Evolutionary conservation across 305 asterid genomes (phyloP), one percentile per base, ranked within the genome.

Genomic region (Fraxinus paxiana): DNA sequence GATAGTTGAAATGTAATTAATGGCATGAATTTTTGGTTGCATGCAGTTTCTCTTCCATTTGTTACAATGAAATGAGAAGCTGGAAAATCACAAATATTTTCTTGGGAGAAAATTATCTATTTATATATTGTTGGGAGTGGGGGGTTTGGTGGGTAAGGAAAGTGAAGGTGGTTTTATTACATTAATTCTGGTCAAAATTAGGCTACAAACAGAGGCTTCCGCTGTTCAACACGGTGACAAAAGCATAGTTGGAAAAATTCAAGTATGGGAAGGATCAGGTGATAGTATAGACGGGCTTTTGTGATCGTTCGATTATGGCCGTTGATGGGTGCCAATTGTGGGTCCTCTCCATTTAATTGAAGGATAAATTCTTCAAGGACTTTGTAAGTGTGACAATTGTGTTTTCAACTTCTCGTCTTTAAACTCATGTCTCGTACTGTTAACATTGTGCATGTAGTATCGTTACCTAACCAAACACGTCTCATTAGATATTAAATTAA

Each of bases 151-250:
- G 24, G 0, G 69, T 6, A 6, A 18, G 69, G 69, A 18, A 20
- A 22, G 13, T 24, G 6, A 24, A 22, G 10, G 73, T 4, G 73
- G 18, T 67, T 2, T 10, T 13, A 67, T 10, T 3, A 24, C 18
- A 26, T 65, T 63, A 28, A 41, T 18, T 54, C 6, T 35, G 82
- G 85, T 86, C 87, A 86, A 86, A 72, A 13, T 81, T 86, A 75
- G 89, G 85, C 81, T 20, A 17, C 82, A 75, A 75, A 17, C 70
- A 77, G 38, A 12, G 31, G 78, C 7, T 43, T 37, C 61, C 24
- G 35, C 3, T 4, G 56, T 31, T 1, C 24, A 54, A 72, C 63
- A 72, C 26, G 9, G 78, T 28, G 18, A 7, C 4, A 6, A 43
- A 20, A 30, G 73, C 7, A 38, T 10, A n/a, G 26, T 38, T n/a